Evolutionary conservation across 495 filamentous ascomycete genomes (phyloP).

Genomic region (Pyrenopolyporus hunteri): DNA sequence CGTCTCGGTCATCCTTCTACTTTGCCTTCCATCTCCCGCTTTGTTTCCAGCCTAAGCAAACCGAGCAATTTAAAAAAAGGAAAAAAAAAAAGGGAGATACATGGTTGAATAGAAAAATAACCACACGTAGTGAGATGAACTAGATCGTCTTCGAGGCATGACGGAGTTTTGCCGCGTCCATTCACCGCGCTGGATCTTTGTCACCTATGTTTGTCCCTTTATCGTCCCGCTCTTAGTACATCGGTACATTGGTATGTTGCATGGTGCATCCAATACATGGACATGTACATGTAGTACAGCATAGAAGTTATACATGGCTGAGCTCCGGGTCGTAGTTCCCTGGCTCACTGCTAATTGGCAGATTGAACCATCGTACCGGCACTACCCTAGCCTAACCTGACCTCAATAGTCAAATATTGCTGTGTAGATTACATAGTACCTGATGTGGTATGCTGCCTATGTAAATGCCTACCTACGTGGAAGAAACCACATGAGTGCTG

Average conservation of each 20-base stretch:
- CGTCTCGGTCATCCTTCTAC: constrained; percentile 28
- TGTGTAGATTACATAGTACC: too few species aligned
- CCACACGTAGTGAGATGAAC: constrained; percentile 7
- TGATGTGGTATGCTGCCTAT: too few species aligned
- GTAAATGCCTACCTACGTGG: not conserved
- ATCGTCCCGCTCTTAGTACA: too few species aligned
- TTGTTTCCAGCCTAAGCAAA: constrained; percentile 21
- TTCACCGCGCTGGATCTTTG: not conserved
- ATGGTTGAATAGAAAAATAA: not conserved
- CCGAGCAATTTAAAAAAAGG: constrained; percentile 16
- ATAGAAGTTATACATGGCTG: not conserved
- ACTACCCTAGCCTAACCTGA: too few species aligned
- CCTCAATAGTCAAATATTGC: constrained; percentile 19
- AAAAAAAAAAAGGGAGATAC: constrained; percentile 1
- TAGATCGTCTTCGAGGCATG: not conserved
- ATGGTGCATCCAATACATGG: not conserved
- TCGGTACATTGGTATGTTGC: too few species aligned
- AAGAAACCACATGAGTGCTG: not conserved
- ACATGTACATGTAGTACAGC: not conserved
- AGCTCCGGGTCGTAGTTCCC: not conserved
- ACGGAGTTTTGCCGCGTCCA: not conserved
- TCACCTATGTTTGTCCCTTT: too few species aligned
- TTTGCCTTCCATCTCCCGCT: constrained; percentile 16
- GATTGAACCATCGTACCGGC: not conserved
- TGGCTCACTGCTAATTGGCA: not conserved